phyloP scores from a whole-genome alignment of 2,329 filamentous ascomycete species.

The Rhexocercosporidium sp. region DNA sequence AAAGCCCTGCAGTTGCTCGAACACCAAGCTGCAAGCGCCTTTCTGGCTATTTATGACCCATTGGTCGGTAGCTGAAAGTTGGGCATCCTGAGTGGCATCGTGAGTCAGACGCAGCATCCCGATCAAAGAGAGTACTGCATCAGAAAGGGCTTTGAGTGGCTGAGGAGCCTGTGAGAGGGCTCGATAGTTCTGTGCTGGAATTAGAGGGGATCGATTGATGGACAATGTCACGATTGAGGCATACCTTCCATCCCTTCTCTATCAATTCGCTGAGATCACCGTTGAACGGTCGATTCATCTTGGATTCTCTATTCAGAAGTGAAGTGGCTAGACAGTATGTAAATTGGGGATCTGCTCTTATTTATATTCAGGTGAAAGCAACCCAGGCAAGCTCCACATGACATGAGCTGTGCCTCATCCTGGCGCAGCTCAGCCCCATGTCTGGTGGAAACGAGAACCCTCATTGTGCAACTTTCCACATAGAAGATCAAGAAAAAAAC shows the following conservation, averaged over 20 bases:
- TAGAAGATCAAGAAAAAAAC: too few relatives aligned
- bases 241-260: conserved; percentile 13
- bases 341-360: neutral
- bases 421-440: neutral
- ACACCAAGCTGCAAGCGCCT: neutral
- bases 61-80: conserved; percentile 9
- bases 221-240: neutral
- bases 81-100: neutral
- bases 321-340: neutral
- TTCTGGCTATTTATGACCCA: conserved; percentile 4
- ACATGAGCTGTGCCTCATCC: conserved; percentile 9
- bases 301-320: neutral
- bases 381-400: neutral
- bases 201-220: neutral
- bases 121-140: conserved; percentile 6
- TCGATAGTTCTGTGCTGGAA: neutral
- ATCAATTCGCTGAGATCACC: neutral
- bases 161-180: neutral
- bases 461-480: too few relatives aligned
- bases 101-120: neutral
- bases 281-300: neutral
- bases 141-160: conserved; percentile 6
- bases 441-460: neutral
- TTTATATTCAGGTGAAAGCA: neutral
- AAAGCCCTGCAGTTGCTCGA: neutral